phyloP scores from a whole-genome alignment of 164 flowering plant genomes.

The Houttuynia cordata region DNA sequence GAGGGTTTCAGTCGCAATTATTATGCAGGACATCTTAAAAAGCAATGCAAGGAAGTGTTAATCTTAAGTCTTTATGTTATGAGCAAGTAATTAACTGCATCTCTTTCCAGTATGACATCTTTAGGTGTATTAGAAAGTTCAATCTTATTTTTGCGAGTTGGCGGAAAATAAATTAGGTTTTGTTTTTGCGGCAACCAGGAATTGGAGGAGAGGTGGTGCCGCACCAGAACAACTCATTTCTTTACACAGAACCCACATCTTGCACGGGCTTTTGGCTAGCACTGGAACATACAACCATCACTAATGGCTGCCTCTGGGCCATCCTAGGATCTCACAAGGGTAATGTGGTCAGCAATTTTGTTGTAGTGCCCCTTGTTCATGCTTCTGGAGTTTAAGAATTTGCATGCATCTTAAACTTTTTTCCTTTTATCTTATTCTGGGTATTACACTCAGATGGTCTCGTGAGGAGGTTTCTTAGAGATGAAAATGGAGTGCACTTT shows the following conservation, averaged over 20 bases:
- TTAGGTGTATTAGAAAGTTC: neutral
- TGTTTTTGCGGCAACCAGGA: conserved; percentile 82
- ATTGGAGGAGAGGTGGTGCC: conserved; percentile 98
- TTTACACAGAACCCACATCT: conserved; percentile 73
- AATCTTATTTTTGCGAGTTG: neutral
- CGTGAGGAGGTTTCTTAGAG: conserved; percentile 83
- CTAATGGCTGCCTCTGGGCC: conserved; percentile 95
- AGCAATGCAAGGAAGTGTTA: too few relatives aligned
- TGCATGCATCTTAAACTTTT: neutral
- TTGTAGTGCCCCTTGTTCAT: neutral
- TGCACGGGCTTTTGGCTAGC: conserved; percentile 97
- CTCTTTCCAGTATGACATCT: too few relatives aligned
- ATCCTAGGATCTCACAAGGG: conserved; percentile 94
- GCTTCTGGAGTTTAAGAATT: neutral
- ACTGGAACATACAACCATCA: conserved; percentile 75
- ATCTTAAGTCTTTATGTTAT: too few relatives aligned
- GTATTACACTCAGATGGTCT: conserved; percentile 53
- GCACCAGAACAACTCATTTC: conserved; percentile 94
- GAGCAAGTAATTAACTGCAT: too few relatives aligned
- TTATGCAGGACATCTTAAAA: too few relatives aligned
- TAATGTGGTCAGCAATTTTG: conserved; percentile 11
- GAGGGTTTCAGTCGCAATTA: too few relatives aligned
- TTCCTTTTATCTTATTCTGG: conserved; percentile 3
- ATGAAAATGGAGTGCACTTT: conserved; percentile 73
- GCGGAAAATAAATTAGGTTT: neutral